Percentiles rank a stretch among this genome's conserved stretches.
phyloP scores from a whole-genome alignment of 371 early-diverging fungal genomes.

The Coemansia sp. region DNA sequence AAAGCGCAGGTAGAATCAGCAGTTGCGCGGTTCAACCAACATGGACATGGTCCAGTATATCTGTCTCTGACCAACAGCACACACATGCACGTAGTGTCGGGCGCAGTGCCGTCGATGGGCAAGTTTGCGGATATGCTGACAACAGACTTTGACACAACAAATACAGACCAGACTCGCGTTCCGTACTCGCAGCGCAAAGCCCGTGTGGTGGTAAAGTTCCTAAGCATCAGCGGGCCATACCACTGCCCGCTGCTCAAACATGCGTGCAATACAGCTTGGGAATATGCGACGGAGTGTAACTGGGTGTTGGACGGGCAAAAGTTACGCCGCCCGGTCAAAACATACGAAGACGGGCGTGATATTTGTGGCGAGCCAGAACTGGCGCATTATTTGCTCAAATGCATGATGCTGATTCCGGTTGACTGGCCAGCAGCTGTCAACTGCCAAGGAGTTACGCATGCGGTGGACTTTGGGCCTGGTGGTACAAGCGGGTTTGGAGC shows the following conservation, averaged over 20 bases:
- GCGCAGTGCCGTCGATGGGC: constrained; percentile 77
- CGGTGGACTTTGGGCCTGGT: constrained; percentile 94
- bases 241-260: constrained; percentile 71
- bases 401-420: constrained; percentile 78
- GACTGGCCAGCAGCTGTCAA: constrained; percentile 86
- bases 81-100: constrained; percentile 77
- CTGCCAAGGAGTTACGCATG: constrained; percentile 71
- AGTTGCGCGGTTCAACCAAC: constrained; percentile 73
- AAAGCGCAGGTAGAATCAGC: constrained; percentile 66
- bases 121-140: constrained; percentile 77
- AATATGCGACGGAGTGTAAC: constrained; percentile 60
- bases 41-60: constrained; percentile 65
- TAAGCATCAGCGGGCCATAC: constrained; percentile 88
- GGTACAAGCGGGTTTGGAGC: constrained; percentile 74
- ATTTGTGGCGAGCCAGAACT: constrained; percentile 32
- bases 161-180: constrained; percentile 78
- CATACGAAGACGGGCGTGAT: constrained; percentile 69
- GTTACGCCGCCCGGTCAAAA: constrained; percentile 71
- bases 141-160: constrained; percentile 71
- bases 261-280: constrained; percentile 60
- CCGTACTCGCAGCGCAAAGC: constrained; percentile 79
- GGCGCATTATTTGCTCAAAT: constrained; percentile 64
- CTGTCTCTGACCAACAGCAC: constrained; percentile 81
- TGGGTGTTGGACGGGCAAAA: constrained; percentile 60
- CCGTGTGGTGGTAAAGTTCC: constrained; percentile 75